These are phyloP conservation scores for Eucalyptus tenuipes DNA, from an alignment of 345 rosid species.

Conservation along the genomic window DNA sequence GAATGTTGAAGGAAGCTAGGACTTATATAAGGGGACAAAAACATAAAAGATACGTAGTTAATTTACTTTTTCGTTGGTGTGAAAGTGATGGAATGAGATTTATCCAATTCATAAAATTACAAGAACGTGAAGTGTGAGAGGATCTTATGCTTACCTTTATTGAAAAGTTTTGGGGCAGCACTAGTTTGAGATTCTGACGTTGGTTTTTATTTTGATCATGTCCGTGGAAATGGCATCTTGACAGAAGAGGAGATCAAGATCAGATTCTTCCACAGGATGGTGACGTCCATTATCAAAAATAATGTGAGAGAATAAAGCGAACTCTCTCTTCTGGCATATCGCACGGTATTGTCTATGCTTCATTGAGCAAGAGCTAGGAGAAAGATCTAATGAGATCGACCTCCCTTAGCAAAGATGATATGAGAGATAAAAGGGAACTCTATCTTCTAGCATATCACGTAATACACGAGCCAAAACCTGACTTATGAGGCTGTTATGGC, in stretches of 20 bases:
- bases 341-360: background rate
- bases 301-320: background rate
- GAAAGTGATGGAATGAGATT: background rate
- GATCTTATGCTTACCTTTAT: background rate
- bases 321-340: background rate
- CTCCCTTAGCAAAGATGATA: background rate
- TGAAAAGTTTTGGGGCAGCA: background rate
- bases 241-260: background rate
- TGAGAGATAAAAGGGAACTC: background rate
- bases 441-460: background rate
- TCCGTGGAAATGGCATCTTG: background rate
- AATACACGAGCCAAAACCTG: background rate
- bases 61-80: background rate
- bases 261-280: background rate
- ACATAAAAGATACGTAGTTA: background rate
- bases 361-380: background rate
- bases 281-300: background rate
- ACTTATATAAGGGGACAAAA: background rate
- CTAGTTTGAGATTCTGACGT: background rate
- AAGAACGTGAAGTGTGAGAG: background rate
- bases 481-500: background rate
- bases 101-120: background rate
- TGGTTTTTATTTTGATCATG: background rate
- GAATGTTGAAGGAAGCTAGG: background rate
- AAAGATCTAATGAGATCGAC: background rate